phyloP scores from a whole-genome alignment of 148 eudicot species.

The Rheum nobile region DNA sequence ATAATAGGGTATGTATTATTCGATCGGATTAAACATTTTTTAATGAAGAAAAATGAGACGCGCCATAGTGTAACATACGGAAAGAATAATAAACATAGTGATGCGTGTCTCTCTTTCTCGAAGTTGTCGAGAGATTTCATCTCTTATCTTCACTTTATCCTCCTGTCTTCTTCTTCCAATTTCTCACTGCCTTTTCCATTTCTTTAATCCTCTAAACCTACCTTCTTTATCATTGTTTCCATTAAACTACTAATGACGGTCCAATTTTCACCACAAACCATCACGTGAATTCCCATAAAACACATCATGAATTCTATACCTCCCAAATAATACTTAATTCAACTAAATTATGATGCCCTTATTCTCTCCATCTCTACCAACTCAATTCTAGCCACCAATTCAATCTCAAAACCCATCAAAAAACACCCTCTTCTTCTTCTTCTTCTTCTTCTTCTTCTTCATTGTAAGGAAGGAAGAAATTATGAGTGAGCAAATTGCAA shows the following conservation, averaged over 20 bases:
- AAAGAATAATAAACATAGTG: not conserved
- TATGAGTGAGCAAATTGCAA: not conserved
- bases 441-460: not conserved
- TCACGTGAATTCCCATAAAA: conserved; percentile 3
- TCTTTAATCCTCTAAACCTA: not conserved
- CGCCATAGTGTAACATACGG: not conserved
- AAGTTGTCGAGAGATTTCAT: not conserved
- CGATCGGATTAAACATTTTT: no score
- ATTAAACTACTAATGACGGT: not conserved
- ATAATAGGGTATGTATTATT: no score
- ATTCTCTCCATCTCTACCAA: not conserved
- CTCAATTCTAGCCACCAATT: not conserved
- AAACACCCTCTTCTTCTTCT: not conserved
- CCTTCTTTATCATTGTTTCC: not conserved
- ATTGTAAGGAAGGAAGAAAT: not conserved
- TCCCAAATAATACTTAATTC: not conserved
- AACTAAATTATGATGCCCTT: not conserved
- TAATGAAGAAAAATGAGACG: no score
- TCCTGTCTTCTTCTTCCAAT: conserved; percentile 3
- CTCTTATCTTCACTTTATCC: conserved; percentile 7
- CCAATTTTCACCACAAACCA: not conserved
- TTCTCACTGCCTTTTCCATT: not conserved
- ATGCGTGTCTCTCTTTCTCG: conserved; percentile 9
- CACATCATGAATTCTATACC: not conserved
- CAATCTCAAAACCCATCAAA: not conserved